phyloP scores from a whole-genome alignment of 169 alveolate species.

The Babesia sp. region DNA sequence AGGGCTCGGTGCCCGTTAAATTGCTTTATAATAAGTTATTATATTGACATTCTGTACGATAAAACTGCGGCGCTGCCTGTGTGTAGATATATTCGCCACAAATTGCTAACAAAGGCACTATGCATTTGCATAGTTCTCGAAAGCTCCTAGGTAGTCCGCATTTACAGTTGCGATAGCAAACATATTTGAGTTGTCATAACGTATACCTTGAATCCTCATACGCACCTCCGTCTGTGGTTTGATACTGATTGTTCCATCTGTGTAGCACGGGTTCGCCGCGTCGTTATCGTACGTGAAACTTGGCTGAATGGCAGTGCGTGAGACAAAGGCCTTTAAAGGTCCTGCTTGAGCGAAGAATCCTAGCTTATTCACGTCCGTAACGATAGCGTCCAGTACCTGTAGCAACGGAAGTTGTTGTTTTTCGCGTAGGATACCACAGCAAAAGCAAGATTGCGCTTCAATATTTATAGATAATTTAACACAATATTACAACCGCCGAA shows the following conservation, averaged over 20 bases:
- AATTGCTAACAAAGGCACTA: neutral
- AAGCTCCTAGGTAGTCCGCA: slow-evolving; percentile 87
- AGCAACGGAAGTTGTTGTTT: slow-evolving; percentile 1
- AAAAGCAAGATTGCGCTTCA: neutral
- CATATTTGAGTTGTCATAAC: slow-evolving; percentile 84
- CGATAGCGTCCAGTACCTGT: slow-evolving; percentile 87
- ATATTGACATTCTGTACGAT: too few relatives aligned
- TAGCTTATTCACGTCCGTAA: slow-evolving; percentile 87
- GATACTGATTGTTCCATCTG: slow-evolving; percentile 82
- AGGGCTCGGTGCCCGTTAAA: too few relatives aligned
- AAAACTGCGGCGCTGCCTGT: too few relatives aligned
- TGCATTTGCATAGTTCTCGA: slow-evolving; percentile 68
- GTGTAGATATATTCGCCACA: neutral
- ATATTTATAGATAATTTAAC: neutral
- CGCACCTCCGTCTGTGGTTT: slow-evolving; percentile 85
- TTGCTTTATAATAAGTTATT: too few relatives aligned
- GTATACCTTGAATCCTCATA: slow-evolving; percentile 86
- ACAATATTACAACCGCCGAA: neutral
- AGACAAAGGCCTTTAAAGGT: slow-evolving; percentile 88
- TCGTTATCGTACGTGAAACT: slow-evolving; percentile 83
- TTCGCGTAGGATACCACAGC: neutral
- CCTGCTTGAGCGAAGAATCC: slow-evolving; percentile 91
- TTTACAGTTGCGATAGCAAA: slow-evolving; percentile 89
- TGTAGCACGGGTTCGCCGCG: slow-evolving; percentile 81
- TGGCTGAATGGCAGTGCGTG: slow-evolving; percentile 86